Evolutionary conservation across 768 basidiomycete species (phyloP).

Genomic region (Auriculariales sp.): DNA sequence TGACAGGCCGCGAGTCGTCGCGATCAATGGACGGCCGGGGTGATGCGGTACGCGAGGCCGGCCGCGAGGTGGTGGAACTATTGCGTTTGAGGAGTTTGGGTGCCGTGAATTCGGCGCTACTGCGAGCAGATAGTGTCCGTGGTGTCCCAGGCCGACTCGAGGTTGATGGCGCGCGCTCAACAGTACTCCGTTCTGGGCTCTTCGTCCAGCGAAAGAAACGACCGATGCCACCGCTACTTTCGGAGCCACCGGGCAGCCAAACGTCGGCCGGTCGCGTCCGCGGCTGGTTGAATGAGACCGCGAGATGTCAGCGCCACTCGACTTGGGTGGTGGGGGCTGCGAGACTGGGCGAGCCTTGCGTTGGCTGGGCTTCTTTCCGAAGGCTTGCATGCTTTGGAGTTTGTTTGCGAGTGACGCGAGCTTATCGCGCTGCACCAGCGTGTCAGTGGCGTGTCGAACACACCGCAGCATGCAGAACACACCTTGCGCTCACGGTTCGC

Average conservation of each 20-base stretch:
- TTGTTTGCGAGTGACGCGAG: slow-evolving; percentile 61
- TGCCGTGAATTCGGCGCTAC: neutral
- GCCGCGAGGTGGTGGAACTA: neutral
- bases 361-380: neutral
- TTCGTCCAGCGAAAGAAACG: neutral
- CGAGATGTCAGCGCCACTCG: neutral
- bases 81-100: neutral
- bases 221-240: neutral
- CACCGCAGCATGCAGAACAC: neutral
- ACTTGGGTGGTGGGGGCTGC: neutral
- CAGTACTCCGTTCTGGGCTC: neutral
- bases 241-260: neutral
- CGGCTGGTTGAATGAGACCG: neutral
- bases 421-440: slow-evolving; percentile 36
- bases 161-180: no score
- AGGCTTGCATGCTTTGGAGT: slow-evolving; percentile 20
- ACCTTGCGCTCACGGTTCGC: slow-evolving; percentile 55
- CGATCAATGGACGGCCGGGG: neutral
- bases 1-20: neutral
- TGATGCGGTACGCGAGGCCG: neutral
- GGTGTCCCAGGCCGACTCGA: neutral
- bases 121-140: neutral
- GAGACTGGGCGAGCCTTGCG: neutral
- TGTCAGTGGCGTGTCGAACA: neutral
- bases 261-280: neutral